Base-by-base conservation (phyloP, 495 filamentous ascomycete species). In the Xylaria grammica region DNA sequence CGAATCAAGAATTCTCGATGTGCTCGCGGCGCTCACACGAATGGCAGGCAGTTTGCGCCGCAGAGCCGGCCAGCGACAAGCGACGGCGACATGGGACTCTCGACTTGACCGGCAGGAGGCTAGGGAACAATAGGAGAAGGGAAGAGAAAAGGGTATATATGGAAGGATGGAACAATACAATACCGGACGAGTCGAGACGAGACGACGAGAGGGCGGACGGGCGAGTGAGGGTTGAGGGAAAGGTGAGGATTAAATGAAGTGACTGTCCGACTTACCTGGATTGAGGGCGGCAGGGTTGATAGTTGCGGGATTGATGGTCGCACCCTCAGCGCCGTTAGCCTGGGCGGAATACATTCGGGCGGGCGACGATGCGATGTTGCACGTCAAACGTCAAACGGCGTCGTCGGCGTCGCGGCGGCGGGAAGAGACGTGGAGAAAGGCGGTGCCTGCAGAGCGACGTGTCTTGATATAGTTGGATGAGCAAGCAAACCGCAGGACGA, bases 391-490 rank as follows among this genome's bases (percentile, higher is more conserved):
- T 70, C 67, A 64, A 61, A 49, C 54, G 54, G 20, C 62, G 62
- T 50, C 51, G 62, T 64, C 62, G 62, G 62, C 62, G 62, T 63
- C 51, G 62, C 52, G 67, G 72, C 69, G 69, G 69, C 66, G 62
- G 65, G 56, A 72, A 58, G 69, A 69, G 72, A 74, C 72, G 72
- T 74, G 72, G 69, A 74, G 72, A 72, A 72, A 54, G 67, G 45
- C 67, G 69, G 65, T 72, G 72, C 68, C 72, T 79, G 78, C 78
- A 79, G 78, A 81, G 78, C 80, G 78, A 82, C 79, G 81, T 83
- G 80, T 83, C 80, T 80, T 81, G 81, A 83, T 82, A 80, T 80
- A 80, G 81, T 82, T 83, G 81, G 80, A 76, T 70, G 81, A 74
- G 67, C 53, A 54, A 65, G 60, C 40, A 64, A 67, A 68, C 49